Percentiles rank a stretch among this genome's conserved stretches.
Conservation (phyloP, 306 rosid genomes). For the Hippophae tibetana region DNA sequence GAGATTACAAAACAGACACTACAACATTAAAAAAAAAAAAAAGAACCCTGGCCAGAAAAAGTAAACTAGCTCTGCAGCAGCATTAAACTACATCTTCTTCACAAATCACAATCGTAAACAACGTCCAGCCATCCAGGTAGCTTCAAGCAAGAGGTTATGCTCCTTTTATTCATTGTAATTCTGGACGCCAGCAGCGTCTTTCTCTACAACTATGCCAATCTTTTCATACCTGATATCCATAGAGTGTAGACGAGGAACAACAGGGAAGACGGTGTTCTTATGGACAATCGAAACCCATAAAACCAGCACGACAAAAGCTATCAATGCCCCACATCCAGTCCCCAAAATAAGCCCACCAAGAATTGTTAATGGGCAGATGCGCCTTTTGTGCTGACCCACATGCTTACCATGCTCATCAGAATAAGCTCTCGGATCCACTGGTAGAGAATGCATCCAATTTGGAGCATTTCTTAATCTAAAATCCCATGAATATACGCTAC, state of each 20-base stretch:
- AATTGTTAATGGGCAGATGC: constrained; percentile 24
- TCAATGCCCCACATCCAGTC: constrained; percentile 44
- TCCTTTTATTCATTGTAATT: constrained; percentile 3
- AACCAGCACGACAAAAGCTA: constrained; percentile 44
- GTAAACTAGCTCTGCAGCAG: neutral
- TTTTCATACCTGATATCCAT: constrained; percentile 49
- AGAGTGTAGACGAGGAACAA: constrained; percentile 22
- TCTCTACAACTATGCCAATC: constrained; percentile 53
- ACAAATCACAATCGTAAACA: neutral
- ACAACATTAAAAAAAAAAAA: no score
- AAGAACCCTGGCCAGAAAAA: neutral
- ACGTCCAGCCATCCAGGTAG: neutral
- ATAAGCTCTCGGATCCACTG: constrained; percentile 31
- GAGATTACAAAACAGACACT: no score
- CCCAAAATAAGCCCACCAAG: constrained; percentile 54
- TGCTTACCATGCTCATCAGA: constrained; percentile 9
- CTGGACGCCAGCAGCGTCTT: constrained; percentile 14
- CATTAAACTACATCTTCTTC: neutral
- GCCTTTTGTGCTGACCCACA: neutral
- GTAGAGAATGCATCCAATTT: constrained; percentile 39
- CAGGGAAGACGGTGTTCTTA: constrained; percentile 19
- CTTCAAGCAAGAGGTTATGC: constrained; percentile 9
- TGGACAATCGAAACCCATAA: constrained; percentile 45
- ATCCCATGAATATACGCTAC: constrained; percentile 51
- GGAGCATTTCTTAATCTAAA: constrained; percentile 24